Evolutionary conservation across 495 filamentous ascomycete genomes (phyloP), one percentile per base, ranked within the genome.

Genomic region (Corynascus novoguineensis): DNA sequence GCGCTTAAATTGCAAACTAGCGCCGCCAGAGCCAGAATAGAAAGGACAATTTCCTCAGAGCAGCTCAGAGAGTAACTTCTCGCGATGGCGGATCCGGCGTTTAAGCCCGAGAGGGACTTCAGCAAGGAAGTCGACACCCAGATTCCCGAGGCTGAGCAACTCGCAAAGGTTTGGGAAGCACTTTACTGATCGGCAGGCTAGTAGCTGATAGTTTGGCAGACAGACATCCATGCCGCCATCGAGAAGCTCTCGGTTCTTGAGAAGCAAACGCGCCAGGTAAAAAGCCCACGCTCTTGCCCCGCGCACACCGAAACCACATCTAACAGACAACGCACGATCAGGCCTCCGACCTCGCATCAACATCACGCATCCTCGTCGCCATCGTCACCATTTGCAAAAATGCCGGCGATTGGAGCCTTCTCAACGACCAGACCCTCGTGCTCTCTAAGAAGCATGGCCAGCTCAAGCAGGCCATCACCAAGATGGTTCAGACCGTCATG

Each of bases 391-490:
- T 97, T 75, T 91, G 90, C 78, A 96, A 96, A 75, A 81, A 96
- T 71, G 81, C 88, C 53, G 86, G 85, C 59, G 89, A 97, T 65
- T 98, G 93, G 93, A 81, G 80, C 62, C 74, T 97, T 59, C 81
- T 98, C 65, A 97, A 95, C 68, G 93, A 98, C 74, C 92, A 98
- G 73, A 89, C 96, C 56, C 80, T 96, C 49, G 80, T 96, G 46
- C 83, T 97, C 45, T 96, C 92, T 59, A 97, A 97, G 85, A 98
- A 98, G 78, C 93, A 98, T 89, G 88, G 90, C 64, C 93, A 98
- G 76, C 92, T 98, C 73, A 97, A 97, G 73, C 95, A 97, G 76
- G 93, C 93, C 64, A 91, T 88, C 59, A 97, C 93, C 61, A 92
- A 90, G 80, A 98, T 98, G 93, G 93, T 98, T 41, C 93, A 97